Base-by-base conservation (phyloP, 2,329 filamentous ascomycete genomes). In the Decorospora gaudefroyi region DNA sequence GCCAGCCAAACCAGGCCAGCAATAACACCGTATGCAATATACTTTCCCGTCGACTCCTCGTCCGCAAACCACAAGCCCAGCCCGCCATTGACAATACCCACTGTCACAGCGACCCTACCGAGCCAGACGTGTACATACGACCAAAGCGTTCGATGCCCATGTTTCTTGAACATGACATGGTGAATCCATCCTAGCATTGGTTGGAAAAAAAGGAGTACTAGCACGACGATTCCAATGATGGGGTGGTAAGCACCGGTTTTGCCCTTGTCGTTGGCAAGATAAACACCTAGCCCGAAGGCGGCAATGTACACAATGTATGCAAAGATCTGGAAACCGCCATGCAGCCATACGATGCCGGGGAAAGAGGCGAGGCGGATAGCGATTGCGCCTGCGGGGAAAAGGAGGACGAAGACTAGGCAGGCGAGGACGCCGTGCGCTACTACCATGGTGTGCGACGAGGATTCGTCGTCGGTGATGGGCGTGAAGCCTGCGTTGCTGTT, bases 81-180 rank as follows among this genome's bases (percentile, higher is more conserved):
- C 0, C 79, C 80, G n/a, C 77, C 80, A 55, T 82, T 82, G 59
- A 82, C 70, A 42, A 81, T 77, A 3, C 77, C 80, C 1, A 82
- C 64, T 0, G 74, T 68, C 9, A 83, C 74, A 15, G 76, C 68
- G 18, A 70, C 53, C 4, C 80, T 72, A 12, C 80, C 80, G 17
- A 80, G 56, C 80, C 80, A 83, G 33, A 81, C 69, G 53, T 83
- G 80, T 3, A 64, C 65, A 47, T 77, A 72, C 0, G 76, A 77
- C 61, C 74, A 76, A 5, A 72, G 49, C 1, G 74, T 76, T 22
- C 76, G 75, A 10, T 61, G 61, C 6, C 70, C 69, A 10, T 72
- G 70, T 50, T 73, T 76, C 38, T 75, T 74, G 68, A 75, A 82
- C 27, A 76, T 55, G 3, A 65, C 46, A 53, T 83, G 80, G 49